A percentile compares a stretch with the other conserved stretches of the same genome.
Evolutionary conservation across 768 basidiomycete genomes (phyloP).

Genomic region (Suillus bovinus): DNA sequence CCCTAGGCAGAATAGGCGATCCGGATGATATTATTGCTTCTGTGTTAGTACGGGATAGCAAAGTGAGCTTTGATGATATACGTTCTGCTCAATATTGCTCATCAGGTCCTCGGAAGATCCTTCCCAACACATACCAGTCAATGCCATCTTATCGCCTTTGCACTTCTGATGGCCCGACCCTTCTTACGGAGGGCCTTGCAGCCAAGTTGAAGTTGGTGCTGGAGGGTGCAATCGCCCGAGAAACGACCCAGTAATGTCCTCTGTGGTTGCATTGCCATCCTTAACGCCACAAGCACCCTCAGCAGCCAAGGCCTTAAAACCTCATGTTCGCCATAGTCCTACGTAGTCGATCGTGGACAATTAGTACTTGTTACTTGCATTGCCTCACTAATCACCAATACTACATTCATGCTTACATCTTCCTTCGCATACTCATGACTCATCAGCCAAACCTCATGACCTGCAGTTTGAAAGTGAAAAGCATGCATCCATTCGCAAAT

Average conservation of each 20-base stretch:
- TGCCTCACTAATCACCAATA: not conserved
- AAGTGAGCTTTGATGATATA: slow-evolving; percentile 39
- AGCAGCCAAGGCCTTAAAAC: not conserved
- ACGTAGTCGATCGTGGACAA: not conserved
- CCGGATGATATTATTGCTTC: slow-evolving; percentile 83
- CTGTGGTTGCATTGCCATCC: no score
- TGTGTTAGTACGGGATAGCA: slow-evolving; percentile 69
- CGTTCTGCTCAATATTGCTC: not conserved
- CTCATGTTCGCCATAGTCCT: not conserved
- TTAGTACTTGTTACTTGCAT: not conserved
- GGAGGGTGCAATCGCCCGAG: slow-evolving; percentile 31
- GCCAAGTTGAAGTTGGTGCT: slow-evolving; percentile 44
- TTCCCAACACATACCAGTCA: slow-evolving; percentile 71
- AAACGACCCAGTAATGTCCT: slow-evolving; percentile 19
- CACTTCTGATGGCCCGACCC: slow-evolving; percentile 69
- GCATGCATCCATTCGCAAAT: not conserved
- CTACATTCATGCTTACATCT: not conserved
- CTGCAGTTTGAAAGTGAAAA: not conserved
- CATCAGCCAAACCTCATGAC: not conserved
- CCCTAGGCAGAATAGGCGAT: slow-evolving; percentile 74
- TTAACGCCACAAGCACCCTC: not conserved
- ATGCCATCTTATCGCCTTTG: slow-evolving; percentile 86
- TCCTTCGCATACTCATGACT: not conserved
- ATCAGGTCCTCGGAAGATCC: slow-evolving; percentile 44
- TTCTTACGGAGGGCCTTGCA: slow-evolving; percentile 68